Evolutionary conservation across 140 eudicot genomes (phyloP).

Genomic region (Anethum foeniculum): DNA sequence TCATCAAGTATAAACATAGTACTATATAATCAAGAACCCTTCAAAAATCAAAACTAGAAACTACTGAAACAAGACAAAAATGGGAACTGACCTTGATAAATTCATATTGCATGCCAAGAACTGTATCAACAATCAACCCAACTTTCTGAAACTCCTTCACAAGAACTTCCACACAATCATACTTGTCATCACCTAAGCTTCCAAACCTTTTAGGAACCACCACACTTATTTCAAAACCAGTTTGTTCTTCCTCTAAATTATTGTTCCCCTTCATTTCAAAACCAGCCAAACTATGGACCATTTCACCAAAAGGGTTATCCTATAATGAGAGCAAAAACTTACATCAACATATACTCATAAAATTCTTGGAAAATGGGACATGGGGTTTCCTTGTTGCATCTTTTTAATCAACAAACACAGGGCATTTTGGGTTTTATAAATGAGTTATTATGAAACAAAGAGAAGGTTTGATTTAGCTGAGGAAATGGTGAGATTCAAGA

Average conservation of each 20-base stretch:
- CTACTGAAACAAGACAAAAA: neutral
- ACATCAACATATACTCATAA: neutral
- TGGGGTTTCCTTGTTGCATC: neutral
- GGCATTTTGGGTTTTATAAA: neutral
- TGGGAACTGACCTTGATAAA: conserved; percentile 56
- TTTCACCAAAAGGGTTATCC: neutral
- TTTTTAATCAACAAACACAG: neutral
- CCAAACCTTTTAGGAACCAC: conserved; percentile 51
- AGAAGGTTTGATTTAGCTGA: neutral
- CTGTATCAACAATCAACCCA: conserved; percentile 65
- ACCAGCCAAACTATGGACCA: conserved; percentile 9
- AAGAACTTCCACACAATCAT: conserved; percentile 60
- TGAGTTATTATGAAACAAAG: neutral
- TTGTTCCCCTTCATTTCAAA: conserved; percentile 42
- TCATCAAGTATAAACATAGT: neutral
- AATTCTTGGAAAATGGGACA: neutral
- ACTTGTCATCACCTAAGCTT: conserved; percentile 25
- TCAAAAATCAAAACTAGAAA: neutral
- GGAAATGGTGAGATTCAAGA: neutral
- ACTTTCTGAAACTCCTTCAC: conserved; percentile 45
- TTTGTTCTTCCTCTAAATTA: conserved; percentile 26
- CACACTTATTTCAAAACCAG: conserved; percentile 61
- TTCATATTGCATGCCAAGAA: conserved; percentile 68
- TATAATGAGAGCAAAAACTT: too few species aligned
- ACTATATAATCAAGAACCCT: neutral